Base-by-base conservation (phyloP, 495 filamentous ascomycete genomes). In the Haplographium delicatum region DNA sequence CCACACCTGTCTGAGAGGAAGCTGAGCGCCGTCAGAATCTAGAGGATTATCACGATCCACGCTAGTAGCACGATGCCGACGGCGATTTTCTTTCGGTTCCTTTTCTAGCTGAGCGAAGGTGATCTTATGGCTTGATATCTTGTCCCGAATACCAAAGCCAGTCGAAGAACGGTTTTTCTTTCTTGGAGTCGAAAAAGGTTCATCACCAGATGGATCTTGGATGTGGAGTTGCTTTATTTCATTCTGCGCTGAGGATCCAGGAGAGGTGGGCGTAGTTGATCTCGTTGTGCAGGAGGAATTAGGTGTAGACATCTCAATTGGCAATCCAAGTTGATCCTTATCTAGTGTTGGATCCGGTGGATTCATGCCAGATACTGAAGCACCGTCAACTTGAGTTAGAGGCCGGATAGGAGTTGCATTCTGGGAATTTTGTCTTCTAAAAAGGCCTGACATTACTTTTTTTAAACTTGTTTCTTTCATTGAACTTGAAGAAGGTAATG, bases 251-350 rank as follows among this genome's bases (percentile, higher is more conserved):
- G 60, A 63, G 7, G 75, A 75, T 34, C 62, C 63, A 10, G 73
- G 75, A 20, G 75, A 78, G 3, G 75, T 75, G 16, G 75, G 75
- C 10, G 74, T 65, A 51, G 72, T 78, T 19, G 75, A 76, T 54
- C 71, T 65, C n/a, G 72, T 76, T 19, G 72, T 74, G 46, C 61
- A 35, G 20, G 56, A 63, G 26, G 73, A 74, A 46, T 60, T 68
- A 44, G 69, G 65, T 58, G 71, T 67, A 2, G 73, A 78, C 63
- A 53, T 51, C 31, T 53, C 16, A 31, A 24, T 49, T 49, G 61
- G 38, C 33, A 37, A 4, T 41, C 27, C 37, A 38, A 53, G 49
- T 43, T 31, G 45, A 6, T 57, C 60, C 47, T 59, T 63, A 23
- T 62, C 55, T 10, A 68, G 24, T 28, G 66, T 57, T 2, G 64